phyloP scores from a whole-genome alignment of 441 rosid species.

The Kokia cookei region DNA sequence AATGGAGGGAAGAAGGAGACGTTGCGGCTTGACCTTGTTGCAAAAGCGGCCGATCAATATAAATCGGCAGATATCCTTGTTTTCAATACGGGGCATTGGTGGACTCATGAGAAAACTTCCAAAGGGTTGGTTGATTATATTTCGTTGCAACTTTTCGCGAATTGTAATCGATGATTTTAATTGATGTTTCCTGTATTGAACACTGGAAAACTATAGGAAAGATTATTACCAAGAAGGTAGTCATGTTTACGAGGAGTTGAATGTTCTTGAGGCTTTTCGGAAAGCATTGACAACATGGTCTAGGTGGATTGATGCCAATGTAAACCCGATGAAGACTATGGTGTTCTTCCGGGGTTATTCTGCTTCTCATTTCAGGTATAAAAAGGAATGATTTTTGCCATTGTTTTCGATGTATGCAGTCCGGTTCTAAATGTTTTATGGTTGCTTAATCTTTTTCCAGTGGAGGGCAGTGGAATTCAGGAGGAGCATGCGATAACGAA shows the following conservation, averaged over 20 bases:
- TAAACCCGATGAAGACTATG: conserved; percentile 53
- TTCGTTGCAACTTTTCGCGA: background rate
- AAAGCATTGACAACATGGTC: conserved; percentile 89
- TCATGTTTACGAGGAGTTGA: conserved; percentile 61
- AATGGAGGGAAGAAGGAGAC: conserved; percentile 68
- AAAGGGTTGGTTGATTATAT: conserved; percentile 45
- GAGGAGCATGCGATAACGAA: conserved; percentile 83
- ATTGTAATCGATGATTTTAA: background rate
- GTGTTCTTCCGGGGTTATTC: conserved; percentile 94
- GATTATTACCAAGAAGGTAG: conserved; percentile 94
- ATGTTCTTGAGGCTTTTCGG: conserved; percentile 81
- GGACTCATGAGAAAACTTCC: conserved; percentile 98
- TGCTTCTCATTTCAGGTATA: conserved; percentile 86
- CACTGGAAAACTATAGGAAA: conserved; percentile 42
- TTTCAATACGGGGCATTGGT: conserved; percentile 98
- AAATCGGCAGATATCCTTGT: conserved; percentile 65
- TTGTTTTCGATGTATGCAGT: background rate
- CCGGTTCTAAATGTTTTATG: background rate
- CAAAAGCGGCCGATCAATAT: conserved; percentile 59
- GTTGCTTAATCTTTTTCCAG: conserved; percentile 25
- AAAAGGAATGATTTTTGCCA: background rate
- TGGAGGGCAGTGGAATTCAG: conserved; percentile 98
- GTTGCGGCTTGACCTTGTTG: conserved; percentile 73
- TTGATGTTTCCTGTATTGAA: background rate
- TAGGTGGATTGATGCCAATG: conserved; percentile 79